phyloP scores from a whole-genome alignment of 2,329 filamentous ascomycete genomes.

The Microcyclosporella mali region DNA sequence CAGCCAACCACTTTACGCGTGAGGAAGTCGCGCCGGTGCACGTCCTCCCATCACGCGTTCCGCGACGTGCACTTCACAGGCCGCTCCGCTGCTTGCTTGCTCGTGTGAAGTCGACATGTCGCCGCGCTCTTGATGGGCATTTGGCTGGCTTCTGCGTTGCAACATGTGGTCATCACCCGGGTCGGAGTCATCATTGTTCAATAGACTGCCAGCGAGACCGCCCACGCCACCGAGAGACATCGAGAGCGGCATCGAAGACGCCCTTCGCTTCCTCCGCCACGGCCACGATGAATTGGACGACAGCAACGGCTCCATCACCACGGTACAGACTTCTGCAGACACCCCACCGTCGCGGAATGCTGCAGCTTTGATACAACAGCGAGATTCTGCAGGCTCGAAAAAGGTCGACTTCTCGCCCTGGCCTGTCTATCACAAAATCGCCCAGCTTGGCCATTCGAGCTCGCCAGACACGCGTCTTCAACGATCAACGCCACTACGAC shows the following conservation, averaged over 20 bases:
- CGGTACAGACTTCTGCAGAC: slow-evolving; percentile 4
- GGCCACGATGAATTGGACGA: slow-evolving; percentile 22
- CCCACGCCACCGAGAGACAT: slow-evolving; percentile 51
- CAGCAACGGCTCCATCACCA: neutral
- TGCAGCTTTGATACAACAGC: slow-evolving; percentile 26
- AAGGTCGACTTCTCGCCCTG: slow-evolving; percentile 59
- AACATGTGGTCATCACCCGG: slow-evolving; percentile 18
- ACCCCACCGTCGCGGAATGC: slow-evolving; percentile 18
- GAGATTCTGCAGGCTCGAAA: slow-evolving; percentile 41
- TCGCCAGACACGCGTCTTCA: slow-evolving; percentile 35
- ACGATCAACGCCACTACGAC: slow-evolving; percentile 36
- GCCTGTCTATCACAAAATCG: slow-evolving; percentile 43
- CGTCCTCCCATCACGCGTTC: no score
- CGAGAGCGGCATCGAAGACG: slow-evolving; percentile 33
- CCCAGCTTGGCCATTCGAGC: slow-evolving; percentile 26
- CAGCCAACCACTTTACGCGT: no score
- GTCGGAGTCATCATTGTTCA: slow-evolving; percentile 31
- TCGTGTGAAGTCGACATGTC: no score
- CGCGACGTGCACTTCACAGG: no score
- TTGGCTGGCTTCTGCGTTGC: slow-evolving; percentile 4
- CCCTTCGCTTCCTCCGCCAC: slow-evolving; percentile 35
- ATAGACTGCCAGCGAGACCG: slow-evolving; percentile 46
- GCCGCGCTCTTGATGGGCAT: slow-evolving; percentile 1
- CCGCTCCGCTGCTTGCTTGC: no score
- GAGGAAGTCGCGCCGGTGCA: no score